These are phyloP conservation scores for Mortierella sp. DNA, from an alignment of 371 early-diverging fungal genomes.

Conservation along the genomic window DNA sequence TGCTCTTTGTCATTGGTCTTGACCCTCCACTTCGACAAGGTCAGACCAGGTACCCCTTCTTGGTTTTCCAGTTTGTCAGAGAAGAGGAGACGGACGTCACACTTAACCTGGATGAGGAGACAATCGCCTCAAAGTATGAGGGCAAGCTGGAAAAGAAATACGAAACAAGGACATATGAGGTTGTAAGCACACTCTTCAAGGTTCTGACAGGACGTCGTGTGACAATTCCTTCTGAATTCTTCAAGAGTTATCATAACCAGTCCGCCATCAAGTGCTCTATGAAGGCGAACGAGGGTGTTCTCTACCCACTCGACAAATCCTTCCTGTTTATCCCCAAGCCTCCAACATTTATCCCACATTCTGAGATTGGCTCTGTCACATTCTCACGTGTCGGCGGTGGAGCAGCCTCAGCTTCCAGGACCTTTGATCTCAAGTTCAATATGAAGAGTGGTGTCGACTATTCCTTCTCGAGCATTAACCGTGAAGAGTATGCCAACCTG, in stretches of 20 bases:
- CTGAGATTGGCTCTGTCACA: constrained; percentile 90
- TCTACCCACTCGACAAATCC: constrained; percentile 95
- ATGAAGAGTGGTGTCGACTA: constrained; percentile 84
- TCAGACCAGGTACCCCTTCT: constrained; percentile 97
- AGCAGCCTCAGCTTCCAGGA: constrained; percentile 77
- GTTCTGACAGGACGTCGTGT: constrained; percentile 87
- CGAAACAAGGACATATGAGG: constrained; percentile 90
- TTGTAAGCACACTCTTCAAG: constrained; percentile 93
- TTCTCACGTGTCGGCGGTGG: constrained; percentile 91
- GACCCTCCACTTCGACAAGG: constrained; percentile 99
- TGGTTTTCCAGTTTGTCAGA: constrained; percentile 96
- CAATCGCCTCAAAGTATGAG: constrained; percentile 77
- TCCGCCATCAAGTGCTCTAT: constrained; percentile 95
- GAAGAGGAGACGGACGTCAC: constrained; percentile 92
- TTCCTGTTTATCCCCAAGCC: constrained; percentile 98
- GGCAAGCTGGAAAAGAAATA: constrained; percentile 88
- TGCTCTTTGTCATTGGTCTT: constrained; percentile 92
- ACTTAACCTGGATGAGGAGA: constrained; percentile 86
- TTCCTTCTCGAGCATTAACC: constrained; percentile 89
- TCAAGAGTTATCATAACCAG: constrained; percentile 77
- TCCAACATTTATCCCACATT: constrained; percentile 87
- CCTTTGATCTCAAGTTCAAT: constrained; percentile 95
- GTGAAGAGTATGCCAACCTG: constrained; percentile 89
- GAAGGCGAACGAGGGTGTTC: constrained; percentile 98
- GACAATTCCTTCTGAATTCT: constrained; percentile 78